These are phyloP conservation scores for Chlamydomonas sp. DNA, from an alignment of 139 green algal species.

Conservation along the genomic window DNA sequence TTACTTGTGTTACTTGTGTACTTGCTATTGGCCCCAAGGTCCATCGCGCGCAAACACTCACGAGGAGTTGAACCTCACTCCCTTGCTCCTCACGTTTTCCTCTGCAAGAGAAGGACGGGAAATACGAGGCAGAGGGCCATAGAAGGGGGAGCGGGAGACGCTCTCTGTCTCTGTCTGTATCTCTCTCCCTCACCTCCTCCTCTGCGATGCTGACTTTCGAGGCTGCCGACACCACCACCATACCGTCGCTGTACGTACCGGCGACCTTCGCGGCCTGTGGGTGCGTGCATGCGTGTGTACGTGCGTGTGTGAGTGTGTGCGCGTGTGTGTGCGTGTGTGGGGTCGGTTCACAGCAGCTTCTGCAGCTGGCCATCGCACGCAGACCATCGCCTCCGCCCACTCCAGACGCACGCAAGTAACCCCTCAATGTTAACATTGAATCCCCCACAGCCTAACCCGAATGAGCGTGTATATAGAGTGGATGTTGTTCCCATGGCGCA, in stretches of 20 bases:
- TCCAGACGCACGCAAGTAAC: background rate
- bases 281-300: too few relatives aligned
- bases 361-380: too few relatives aligned
- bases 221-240: background rate
- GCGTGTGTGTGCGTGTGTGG: too few relatives aligned
- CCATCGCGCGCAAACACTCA: background rate
- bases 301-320: too few relatives aligned
- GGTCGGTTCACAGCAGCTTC: too few relatives aligned
- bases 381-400: background rate
- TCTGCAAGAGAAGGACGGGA: background rate
- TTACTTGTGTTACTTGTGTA: background rate
- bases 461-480: too few relatives aligned
- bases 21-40: background rate
- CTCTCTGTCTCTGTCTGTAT: background rate
- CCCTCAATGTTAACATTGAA: background rate
- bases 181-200: background rate
- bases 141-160: background rate
- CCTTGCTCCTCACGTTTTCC: background rate
- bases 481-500: too few relatives aligned
- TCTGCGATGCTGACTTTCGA: background rate
- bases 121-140: background rate
- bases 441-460: background rate
- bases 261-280: background rate
- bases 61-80: background rate
- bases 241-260: background rate